Base-by-base conservation (phyloP, 2,329 filamentous ascomycete species). In the Aspergillus fumigatus region DNA sequence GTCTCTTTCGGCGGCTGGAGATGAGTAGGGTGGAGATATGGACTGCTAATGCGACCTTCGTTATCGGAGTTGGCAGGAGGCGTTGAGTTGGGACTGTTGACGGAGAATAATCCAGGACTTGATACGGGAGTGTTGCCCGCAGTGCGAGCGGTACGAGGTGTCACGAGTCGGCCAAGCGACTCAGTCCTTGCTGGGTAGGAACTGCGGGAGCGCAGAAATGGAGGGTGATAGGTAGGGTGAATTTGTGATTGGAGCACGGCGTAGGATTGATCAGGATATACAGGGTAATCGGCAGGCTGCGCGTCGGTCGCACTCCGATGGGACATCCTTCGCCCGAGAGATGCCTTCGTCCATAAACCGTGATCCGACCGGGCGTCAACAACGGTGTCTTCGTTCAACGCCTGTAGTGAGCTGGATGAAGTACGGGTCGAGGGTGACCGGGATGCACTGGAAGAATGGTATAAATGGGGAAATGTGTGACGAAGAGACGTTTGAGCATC, bases 1-100 rank as follows among this genome's bases (percentile, higher is more conserved):
- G 93, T 97, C 76, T 92, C 89, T 82, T 88, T 82, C 51, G 91
- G 88, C 72, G 82, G 86, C 71, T 89, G 87, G 58, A 84, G 83
- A 71, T 91, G 88, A 55, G 89, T 74, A 35, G 88, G 87, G 66
- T 91, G 88, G 54, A 90, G 74, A 66, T 83, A 87, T 1, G 87
- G 86, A 65, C 83, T 87, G 56, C 79, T 77, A 43, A 77, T 55
- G 54, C 67, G 67, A 29, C 66, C 61, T 51, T 75, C 72, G 11
- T 74, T 72, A 27, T 74, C 71, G 6, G 74, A 74, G 2, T 61
- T 73, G 2, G 69, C 59, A 5, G 71, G 66, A 19, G 71, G 66
- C 27, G 70, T 67, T 43, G 68, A 60, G 32, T 68, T 65, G 56
- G 70, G 60, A 52, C 62, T 68, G n/a, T 65, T 68, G 49, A 74